Conservation (phyloP, 257 asterid genomes). For the Rehmannia glutinosa region DNA sequence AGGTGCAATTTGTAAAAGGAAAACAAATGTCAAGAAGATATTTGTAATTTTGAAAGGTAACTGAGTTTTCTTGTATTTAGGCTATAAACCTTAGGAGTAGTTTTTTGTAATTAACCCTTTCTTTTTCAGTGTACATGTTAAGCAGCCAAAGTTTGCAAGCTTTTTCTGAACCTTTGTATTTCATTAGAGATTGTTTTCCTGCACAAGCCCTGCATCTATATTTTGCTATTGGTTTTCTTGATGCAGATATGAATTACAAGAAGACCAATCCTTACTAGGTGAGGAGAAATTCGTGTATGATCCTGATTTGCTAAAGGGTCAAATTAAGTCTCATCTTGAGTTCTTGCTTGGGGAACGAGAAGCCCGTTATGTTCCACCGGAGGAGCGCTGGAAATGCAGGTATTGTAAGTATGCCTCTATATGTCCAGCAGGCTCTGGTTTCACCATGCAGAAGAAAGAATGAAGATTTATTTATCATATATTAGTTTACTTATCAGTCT, state of each 20-base stretch:
- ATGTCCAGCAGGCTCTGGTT: constrained; percentile 36
- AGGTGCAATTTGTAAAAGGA: too few relatives aligned
- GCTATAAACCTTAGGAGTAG: too few relatives aligned
- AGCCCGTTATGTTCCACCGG: constrained; percentile 41
- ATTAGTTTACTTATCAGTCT: too few relatives aligned
- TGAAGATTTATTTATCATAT: constrained; percentile 5
- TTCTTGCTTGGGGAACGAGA: constrained; percentile 59
- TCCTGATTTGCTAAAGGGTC: constrained; percentile 39
- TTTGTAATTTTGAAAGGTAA: too few relatives aligned
- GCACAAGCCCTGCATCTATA: too few relatives aligned
- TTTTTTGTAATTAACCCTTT: too few relatives aligned
- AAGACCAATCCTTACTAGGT: constrained; percentile 61
- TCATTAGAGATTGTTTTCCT: background rate
- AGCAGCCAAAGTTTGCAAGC: too few relatives aligned
- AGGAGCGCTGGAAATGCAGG: constrained; percentile 72
- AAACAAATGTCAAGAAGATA: too few relatives aligned
- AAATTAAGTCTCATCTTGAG: constrained; percentile 46
- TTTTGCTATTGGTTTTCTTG: too few relatives aligned
- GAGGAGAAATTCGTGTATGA: constrained; percentile 50
- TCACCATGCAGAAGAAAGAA: constrained; percentile 23
- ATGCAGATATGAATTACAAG: constrained; percentile 59
- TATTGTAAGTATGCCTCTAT: constrained; percentile 41
- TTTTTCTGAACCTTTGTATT: background rate
- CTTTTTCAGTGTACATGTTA: background rate
- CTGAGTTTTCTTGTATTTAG: too few relatives aligned